Base-by-base conservation (phyloP, 2,329 filamentous ascomycete species). In the Eutypa lata region DNA sequence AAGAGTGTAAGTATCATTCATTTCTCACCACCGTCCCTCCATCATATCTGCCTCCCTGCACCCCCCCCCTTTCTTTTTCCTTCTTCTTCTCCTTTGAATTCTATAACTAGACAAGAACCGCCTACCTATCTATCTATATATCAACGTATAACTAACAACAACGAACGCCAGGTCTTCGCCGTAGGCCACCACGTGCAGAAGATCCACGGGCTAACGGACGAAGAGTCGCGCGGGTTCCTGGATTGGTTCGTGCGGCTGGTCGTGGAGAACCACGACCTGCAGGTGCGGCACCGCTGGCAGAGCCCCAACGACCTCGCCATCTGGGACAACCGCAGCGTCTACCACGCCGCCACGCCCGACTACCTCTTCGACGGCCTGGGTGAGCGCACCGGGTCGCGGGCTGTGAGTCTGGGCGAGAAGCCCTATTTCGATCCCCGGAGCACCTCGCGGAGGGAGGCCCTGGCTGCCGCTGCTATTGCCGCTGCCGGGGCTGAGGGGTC, bases 291-390 rank as follows among this genome's bases (percentile, higher is more conserved):
- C 31, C 65, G 64, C 38, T 72, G 68, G 70, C 60, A 69, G 53
- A 64, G 65, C 49, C 24, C 54, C 13, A 68, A 71, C 52, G 70
- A 72, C 52, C 53, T 70, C 42, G 73, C 78, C 0, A 81, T 84
- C 55, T 84, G 81, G 81, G 81, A 84, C 57, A 84, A 83, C 54
- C 65, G 80, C 21, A 76, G 73, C 54, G 74, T 70, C 19, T 82
- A 77, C 68, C 80, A 83, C 59, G 74, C 74, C 7, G 79, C 79
- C 0, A 83, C 79, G 0, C 78, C 74, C 43, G 80, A 83, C 57
- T 80, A 80, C 52, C 10, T 37, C 3, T 45, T 44, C 53, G 71
- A 74, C 7, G 71, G 70, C 4, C 68, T 74, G 38, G 78, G 77
- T 3, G 69, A 75, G 55, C 67, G 80, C 53, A 66, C 67, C 57